Conservation (phyloP, 2,329 filamentous ascomycete species). For the Diaporthe sp. region DNA sequence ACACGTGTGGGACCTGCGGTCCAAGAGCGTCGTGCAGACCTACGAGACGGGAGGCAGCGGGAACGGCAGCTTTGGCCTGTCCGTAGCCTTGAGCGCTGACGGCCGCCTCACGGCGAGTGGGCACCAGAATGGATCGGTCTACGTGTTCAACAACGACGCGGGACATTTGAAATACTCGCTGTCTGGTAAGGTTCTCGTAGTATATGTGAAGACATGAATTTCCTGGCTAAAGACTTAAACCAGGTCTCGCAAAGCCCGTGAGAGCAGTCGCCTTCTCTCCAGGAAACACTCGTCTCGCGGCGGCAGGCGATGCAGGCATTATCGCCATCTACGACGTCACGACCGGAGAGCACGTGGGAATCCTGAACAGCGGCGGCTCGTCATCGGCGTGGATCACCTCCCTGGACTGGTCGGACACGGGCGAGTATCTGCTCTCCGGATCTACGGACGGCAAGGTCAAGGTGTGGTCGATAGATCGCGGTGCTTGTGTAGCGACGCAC, state of each 20-base stretch:
- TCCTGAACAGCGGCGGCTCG: slow-evolving; percentile 71
- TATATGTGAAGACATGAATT: neutral
- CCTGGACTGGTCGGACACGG: slow-evolving; percentile 92
- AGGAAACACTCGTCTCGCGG: slow-evolving; percentile 84
- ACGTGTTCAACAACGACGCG: slow-evolving; percentile 94
- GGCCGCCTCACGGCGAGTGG: slow-evolving; percentile 91
- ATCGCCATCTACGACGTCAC: slow-evolving; percentile 94
- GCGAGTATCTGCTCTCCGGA: slow-evolving; percentile 90
- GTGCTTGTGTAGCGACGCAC: slow-evolving; percentile 90
- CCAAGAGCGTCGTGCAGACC: slow-evolving; percentile 68
- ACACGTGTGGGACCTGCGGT: slow-evolving; percentile 84
- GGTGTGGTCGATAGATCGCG: slow-evolving; percentile 91
- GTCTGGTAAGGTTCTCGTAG: slow-evolving; percentile 68
- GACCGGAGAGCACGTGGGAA: slow-evolving; percentile 93
- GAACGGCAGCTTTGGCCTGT: slow-evolving; percentile 86
- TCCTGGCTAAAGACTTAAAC: neutral
- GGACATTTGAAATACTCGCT: slow-evolving; percentile 88
- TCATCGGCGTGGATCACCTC: slow-evolving; percentile 91
- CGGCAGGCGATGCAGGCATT: slow-evolving; percentile 88
- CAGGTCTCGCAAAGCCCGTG: slow-evolving; percentile 88
- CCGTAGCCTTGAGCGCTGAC: slow-evolving; percentile 84
- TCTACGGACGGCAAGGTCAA: slow-evolving; percentile 95
- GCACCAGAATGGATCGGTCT: slow-evolving; percentile 91
- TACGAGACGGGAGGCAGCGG: slow-evolving; percentile 78
- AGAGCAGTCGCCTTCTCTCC: slow-evolving; percentile 91